These are phyloP conservation scores for Starmerella kuoi DNA, from an alignment of 805 yeast species.

Conservation along the genomic window DNA sequence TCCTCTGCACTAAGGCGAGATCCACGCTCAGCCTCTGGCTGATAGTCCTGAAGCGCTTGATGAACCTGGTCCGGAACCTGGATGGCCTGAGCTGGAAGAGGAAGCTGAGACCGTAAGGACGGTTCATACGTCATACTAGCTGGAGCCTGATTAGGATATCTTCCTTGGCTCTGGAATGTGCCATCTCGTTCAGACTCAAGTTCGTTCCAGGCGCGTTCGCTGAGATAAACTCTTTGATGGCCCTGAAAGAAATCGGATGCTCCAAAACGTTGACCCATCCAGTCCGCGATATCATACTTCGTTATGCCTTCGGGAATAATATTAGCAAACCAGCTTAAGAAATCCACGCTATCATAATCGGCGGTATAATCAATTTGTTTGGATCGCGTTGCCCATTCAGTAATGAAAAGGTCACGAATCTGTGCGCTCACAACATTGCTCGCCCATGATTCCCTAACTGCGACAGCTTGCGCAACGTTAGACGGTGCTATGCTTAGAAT, in stretches of 20 bases:
- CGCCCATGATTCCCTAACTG: constrained; percentile 27
- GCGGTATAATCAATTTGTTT: constrained; percentile 29
- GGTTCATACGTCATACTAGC: background rate
- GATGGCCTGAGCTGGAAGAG: constrained; percentile 10
- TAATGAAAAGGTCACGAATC: constrained; percentile 28
- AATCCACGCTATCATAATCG: constrained; percentile 32
- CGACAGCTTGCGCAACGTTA: constrained; percentile 22
- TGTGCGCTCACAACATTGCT: constrained; percentile 30
- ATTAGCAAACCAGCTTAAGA: constrained; percentile 27
- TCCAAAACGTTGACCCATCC: constrained; percentile 30
- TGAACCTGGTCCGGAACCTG: constrained; percentile 17
- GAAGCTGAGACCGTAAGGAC: constrained; percentile 7
- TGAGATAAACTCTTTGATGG: constrained; percentile 29
- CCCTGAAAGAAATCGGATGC: constrained; percentile 30
- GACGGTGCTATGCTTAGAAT: constrained; percentile 27
- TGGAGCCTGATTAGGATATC: background rate
- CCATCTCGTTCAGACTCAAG: constrained; percentile 24
- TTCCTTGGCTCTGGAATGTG: background rate
- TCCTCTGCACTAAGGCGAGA: constrained; percentile 22
- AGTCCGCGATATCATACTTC: constrained; percentile 21
- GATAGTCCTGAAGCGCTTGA: constrained; percentile 7
- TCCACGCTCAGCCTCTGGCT: constrained; percentile 3
- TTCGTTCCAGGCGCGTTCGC: constrained; percentile 31
- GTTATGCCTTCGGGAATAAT: constrained; percentile 27
- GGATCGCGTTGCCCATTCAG: constrained; percentile 31